Evolutionary conservation across 768 basidiomycete genomes (phyloP), one percentile per base, ranked within the genome.

Genomic region (Hemileccinum rubropunctum): DNA sequence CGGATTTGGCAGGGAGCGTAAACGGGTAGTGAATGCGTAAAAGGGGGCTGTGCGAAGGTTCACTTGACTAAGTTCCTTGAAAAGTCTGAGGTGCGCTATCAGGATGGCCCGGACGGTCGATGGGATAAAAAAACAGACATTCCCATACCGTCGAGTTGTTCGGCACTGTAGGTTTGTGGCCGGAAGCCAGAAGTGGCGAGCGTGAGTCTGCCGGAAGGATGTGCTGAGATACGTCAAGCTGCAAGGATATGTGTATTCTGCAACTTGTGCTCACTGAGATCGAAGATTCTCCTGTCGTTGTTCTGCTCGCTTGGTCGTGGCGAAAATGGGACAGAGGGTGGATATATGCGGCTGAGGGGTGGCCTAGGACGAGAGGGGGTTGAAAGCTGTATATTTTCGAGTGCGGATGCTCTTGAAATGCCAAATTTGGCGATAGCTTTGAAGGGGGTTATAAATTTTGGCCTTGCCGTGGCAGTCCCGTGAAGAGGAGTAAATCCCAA

Each of bases 391-490:
- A 20, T 27, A 12, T 42, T 33, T 44, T 52, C 58, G 14, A 33
- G 20, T 33, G 20, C n/a, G 28, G 40, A 41, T 34, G 47, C 15
- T 13, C 20, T 42, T 15, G 45, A 30, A 21, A 76, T 72, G 33
- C 71, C 71, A 40, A 78, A 76, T 53, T 68, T 70, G 70, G 77
- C 71, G 23, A 76, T 78, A 6, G 65, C 46, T 58, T 85, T 87
- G 62, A 87, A 86, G 0, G 84, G 84, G 2, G 83, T 85, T 7
- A 76, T 65, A 52, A 85, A 85, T n/a, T 71, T 72, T 28, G 58
- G 53, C 52, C 51, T 62, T 10, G 71, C 67, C 30, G 73, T 66
- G 6, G 66, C 64, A 27, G 52, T 63, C 43, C 64, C 65, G 13
- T 36, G 56, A 38, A 52, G 51, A 23, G 56, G 58, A 15, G 58